Evolutionary conservation across 2,329 filamentous ascomycete genomes (phyloP), one percentile per base, ranked within the genome.

Genomic region (Apiospora malaysiana): DNA sequence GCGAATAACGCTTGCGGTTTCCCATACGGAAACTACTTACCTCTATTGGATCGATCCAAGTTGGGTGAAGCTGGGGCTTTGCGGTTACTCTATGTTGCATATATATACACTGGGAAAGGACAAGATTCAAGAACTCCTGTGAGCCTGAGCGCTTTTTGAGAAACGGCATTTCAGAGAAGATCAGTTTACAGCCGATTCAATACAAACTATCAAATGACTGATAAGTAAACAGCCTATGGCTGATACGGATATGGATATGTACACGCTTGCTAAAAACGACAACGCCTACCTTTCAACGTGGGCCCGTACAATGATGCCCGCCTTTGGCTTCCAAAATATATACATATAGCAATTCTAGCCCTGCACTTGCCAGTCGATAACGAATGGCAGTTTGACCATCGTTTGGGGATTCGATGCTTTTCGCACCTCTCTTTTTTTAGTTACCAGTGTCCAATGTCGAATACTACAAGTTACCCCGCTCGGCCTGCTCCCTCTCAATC

Each of bases 401-500:
- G 12, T 12, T 9, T 37, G 18, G 51, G 27, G 9, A 21, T 27
- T 16, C 8, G 27, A n/a, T n/a, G 4, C 14, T 56, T 40, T 47
- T 18, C 14, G 8, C n/a, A 40, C 12, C 32, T 45, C 23, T 14
- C 21, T 9, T 10, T 43, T 43, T 18, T 8, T 45, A 14, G 25
- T 42, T 45, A 10, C 45, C 18, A 45, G 42, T 45, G 42, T 45
- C 16, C 12, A 4, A 51, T 59, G 25, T 37, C 27, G 9, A 10
- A 12, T 37, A 51, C 82, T 82, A 93, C 82, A 97, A 80, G 79
- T 97, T 98, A 1, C 95, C 95, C 70, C 95, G 87, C 81, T 92
- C 86, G 65, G 90, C 94, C 86, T 98, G 95, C 82, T 98, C 95
- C 68, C 95, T 86, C 87, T 98, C 95, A 80, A 98, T 97, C 2